Base-by-base conservation (phyloP, 1,284 basidiomycete genomes). In the Malassezia globosa region DNA sequence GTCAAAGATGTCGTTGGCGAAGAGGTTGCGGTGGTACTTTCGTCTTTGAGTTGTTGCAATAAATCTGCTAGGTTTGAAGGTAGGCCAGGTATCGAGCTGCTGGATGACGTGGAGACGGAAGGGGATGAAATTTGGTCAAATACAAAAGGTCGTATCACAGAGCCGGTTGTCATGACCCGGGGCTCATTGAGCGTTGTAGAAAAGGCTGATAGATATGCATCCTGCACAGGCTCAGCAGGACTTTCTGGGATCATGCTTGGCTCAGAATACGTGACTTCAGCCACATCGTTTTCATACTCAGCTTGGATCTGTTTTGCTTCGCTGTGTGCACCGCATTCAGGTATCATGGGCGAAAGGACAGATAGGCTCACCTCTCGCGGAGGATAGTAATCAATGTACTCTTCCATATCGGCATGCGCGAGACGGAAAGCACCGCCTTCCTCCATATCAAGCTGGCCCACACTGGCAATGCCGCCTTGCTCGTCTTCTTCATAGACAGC, bases 321-420 rank as follows among this genome's bases (percentile, higher is more conserved):
- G 35, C 50, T 52, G 7, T 42, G 22, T 8, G 23, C 13, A 10
- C 44, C 50, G 16, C 33, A 40, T 18, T 45, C 41, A 21, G 42
- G 21, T 10, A 51, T 5, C 24, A 4, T 35, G 7, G 34, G 10
- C 13, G 27, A 18, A 19, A 19, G 4, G 6, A 25, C 25, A 13
- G 16, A 16, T 10, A 46, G 26, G 10, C 8, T 16, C 33, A 38
- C 14, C 5, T 7, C 18, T 3, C n/a, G 33, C 5, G 50, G 56
- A 23, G 48, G 42, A 38, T 51, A 56, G 58, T 59, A 64, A 10
- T 59, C 56, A 38, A 56, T 64, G 42, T 49, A 38, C 29, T 56
- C 60, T 33, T 60, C 58, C 62, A 64, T 64, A 14, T 52, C 58
- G 29, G 46, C 52, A n/a, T 58, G 51, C 16, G 56, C 46, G 14